phyloP scores from a whole-genome alignment of 2,329 filamentous ascomycete species.

The Diaporthe ilicicola region DNA sequence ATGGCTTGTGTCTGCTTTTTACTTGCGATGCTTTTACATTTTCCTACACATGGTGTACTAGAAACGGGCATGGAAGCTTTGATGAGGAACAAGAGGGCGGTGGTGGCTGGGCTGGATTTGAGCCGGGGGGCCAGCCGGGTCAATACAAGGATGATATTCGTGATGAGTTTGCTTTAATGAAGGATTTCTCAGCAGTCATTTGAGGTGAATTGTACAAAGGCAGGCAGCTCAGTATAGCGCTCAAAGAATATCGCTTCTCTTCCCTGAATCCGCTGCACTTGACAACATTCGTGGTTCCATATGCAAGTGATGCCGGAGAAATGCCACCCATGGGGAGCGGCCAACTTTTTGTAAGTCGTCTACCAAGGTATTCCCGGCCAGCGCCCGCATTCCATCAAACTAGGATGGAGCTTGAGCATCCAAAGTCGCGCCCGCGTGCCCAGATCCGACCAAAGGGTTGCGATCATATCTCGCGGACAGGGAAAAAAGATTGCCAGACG shows the following conservation, averaged over 20 bases:
- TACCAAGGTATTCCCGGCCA: not conserved
- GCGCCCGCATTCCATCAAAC: not conserved
- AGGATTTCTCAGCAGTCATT: constrained; percentile 5
- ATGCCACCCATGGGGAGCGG: not conserved
- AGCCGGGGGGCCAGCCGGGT: constrained; percentile 12
- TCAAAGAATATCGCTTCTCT: constrained; percentile 32
- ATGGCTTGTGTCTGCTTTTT: constrained; percentile 34
- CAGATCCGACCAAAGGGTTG: not conserved
- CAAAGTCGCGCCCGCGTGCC: not conserved
- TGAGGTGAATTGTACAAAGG: constrained; percentile 27
- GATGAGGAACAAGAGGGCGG: not conserved
- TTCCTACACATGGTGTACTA: constrained; percentile 30
- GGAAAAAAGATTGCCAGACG: too few species aligned
- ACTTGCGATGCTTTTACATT: constrained; percentile 25
- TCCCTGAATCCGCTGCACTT: not conserved
- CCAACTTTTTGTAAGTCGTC: not conserved
- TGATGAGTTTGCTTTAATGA: constrained; percentile 28
- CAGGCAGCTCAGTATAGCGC: constrained; percentile 24
- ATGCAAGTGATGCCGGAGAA: not conserved
- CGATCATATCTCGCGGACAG: not conserved
- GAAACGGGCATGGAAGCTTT: constrained; percentile 22
- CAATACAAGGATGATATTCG: constrained; percentile 25
- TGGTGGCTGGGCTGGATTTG: not conserved
- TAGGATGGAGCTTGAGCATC: not conserved
- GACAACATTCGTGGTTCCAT: not conserved